phyloP scores from a whole-genome alignment of 345 rosid species.

The Raphanus raphanistrum region DNA sequence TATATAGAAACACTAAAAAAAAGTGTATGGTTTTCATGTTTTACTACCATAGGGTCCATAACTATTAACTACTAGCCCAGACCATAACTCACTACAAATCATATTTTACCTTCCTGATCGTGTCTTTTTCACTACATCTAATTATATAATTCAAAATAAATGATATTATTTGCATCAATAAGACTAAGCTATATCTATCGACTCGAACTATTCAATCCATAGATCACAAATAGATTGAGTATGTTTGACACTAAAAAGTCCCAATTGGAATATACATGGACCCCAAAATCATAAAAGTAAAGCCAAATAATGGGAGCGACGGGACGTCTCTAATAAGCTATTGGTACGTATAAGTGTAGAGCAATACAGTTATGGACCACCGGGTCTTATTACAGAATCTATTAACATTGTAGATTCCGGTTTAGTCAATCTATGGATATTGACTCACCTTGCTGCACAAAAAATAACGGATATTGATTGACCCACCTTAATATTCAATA shows the following conservation, averaged over 20 bases:
- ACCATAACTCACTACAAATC: neutral
- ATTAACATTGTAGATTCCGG: constrained; percentile 24
- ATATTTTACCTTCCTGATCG: neutral
- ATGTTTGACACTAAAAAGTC: too few relatives aligned
- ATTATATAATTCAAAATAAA: neutral
- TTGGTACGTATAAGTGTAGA: constrained; percentile 25
- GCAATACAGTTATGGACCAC: constrained; percentile 36
- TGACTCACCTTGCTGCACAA: constrained; percentile 6
- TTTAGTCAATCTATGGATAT: constrained; percentile 31
- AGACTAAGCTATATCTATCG: neutral
- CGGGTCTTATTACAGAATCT: constrained; percentile 34
- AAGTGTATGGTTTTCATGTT: neutral
- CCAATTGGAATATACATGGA: neutral
- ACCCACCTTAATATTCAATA: constrained; percentile 12
- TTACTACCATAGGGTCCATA: neutral
- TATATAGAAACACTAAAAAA: neutral
- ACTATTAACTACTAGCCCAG: neutral
- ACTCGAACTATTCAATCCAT: too few relatives aligned
- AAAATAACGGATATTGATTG: neutral
- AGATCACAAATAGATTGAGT: too few relatives aligned
- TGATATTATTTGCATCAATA: neutral
- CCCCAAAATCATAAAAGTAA: neutral
- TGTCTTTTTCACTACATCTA: neutral
- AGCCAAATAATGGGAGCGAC: constrained; percentile 29
- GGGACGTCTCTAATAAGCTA: constrained; percentile 34